These are phyloP conservation scores for Priceomyces carsonii DNA, from an alignment of 805 yeast genomes.

Conservation along the genomic window DNA sequence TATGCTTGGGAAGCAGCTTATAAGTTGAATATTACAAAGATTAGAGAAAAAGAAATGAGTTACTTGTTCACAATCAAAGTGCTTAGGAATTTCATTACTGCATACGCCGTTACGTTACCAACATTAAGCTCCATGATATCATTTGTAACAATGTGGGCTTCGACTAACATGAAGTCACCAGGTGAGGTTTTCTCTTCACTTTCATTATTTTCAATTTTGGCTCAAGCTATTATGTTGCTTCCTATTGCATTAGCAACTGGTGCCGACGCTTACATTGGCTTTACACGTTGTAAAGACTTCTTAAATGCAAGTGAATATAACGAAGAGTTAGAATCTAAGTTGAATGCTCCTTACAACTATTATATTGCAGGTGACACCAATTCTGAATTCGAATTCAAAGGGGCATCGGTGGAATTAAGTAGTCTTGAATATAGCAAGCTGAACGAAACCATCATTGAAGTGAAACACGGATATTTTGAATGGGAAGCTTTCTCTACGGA, in stretches of 20 bases:
- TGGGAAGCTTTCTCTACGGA: conserved; percentile 33
- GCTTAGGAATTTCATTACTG: conserved; percentile 42
- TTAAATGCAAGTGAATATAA: conserved; percentile 25
- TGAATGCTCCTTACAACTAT: conserved; percentile 3
- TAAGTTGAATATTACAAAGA: conserved; percentile 31
- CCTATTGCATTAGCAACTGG: conserved; percentile 47
- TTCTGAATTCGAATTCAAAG: conserved; percentile 6
- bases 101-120: conserved; percentile 46
- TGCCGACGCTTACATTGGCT: conserved; percentile 46
- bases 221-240: conserved; percentile 44
- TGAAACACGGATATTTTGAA: conserved; percentile 26
- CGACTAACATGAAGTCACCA: conserved; percentile 37
- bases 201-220: conserved; percentile 42
- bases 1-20: conserved; percentile 50
- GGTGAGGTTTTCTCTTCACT: conserved; percentile 45
- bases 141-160: conserved; percentile 47
- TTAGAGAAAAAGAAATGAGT: conserved; percentile 42
- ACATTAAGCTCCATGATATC: conserved; percentile 45
- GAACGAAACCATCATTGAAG: conserved; percentile 19
- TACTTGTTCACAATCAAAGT: conserved; percentile 42
- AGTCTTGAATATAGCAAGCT: background rate
- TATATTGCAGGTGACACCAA: conserved; percentile 3
- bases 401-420: conserved; percentile 2
- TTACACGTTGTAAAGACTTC: conserved; percentile 27
- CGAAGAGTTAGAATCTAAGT: conserved; percentile 12